Conservation (phyloP, 1,284 basidiomycete species). For the Dichomitus squalens region DNA sequence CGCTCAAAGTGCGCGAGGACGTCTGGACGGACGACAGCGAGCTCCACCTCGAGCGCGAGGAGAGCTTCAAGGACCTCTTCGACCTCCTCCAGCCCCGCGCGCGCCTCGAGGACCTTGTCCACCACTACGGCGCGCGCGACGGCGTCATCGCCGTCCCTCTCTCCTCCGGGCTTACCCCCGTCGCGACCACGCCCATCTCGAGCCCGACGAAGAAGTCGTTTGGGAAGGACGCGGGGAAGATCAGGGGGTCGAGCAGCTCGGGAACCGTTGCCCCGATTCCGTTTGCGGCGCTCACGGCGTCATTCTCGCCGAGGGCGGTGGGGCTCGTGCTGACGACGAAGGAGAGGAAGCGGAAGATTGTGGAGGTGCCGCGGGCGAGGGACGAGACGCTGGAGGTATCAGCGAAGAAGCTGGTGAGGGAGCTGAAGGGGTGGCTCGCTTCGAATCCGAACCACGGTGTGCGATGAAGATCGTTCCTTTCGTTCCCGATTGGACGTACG, state of each 20-base stretch:
- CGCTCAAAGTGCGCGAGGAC: conserved; percentile 76
- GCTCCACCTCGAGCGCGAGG: conserved; percentile 71
- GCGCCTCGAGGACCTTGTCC: conserved; percentile 71
- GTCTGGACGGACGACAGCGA: conserved; percentile 70
- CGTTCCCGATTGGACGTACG: too few relatives aligned
- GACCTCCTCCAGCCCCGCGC: conserved; percentile 72
- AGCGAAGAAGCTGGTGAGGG: conserved; percentile 53
- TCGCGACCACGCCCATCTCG: conserved; percentile 14
- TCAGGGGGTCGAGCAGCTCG: not conserved
- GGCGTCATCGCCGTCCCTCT: conserved; percentile 43
- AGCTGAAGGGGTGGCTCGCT: conserved; percentile 34
- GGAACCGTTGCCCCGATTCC: conserved; percentile 42
- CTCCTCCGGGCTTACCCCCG: conserved; percentile 16
- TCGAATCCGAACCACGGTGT: conserved; percentile 10
- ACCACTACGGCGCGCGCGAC: conserved; percentile 56
- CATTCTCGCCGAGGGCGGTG: conserved; percentile 59
- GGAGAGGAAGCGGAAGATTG: conserved; percentile 54
- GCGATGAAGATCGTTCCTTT: not conserved
- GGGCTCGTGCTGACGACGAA: conserved; percentile 51
- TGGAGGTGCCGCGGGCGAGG: conserved; percentile 52
- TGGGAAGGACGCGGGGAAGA: not conserved
- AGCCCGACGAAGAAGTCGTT: conserved; percentile 5
- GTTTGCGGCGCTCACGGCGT: conserved; percentile 54
- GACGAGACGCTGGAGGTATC: conserved; percentile 62
- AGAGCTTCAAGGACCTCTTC: conserved; percentile 75